Evolutionary conservation across 2,329 filamentous ascomycete genomes (phyloP).

Genomic region (Penicillium sclerotiorum): DNA sequence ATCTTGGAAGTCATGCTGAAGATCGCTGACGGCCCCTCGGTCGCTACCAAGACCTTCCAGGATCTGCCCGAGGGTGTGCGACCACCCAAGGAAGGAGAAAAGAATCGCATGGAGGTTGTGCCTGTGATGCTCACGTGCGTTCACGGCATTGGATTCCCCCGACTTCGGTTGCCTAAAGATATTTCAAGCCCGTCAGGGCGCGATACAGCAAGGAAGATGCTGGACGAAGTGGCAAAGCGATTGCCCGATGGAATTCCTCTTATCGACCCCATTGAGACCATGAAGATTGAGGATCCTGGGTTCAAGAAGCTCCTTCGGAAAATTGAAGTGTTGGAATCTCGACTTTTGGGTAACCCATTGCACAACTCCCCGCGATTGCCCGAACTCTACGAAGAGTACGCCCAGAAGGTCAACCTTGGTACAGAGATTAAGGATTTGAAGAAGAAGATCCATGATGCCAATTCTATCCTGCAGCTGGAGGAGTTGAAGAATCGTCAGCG

Average conservation of each 20-base stretch:
- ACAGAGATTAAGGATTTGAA: slow-evolving; percentile 85
- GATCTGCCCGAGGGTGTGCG: slow-evolving; percentile 66
- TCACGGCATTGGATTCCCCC: slow-evolving; percentile 79
- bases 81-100: slow-evolving; percentile 64
- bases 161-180: slow-evolving; percentile 80
- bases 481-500: slow-evolving; percentile 96
- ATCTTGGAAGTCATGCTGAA: slow-evolving; percentile 79
- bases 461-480: slow-evolving; percentile 89
- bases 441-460: slow-evolving; percentile 80
- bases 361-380: slow-evolving; percentile 86
- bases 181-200: slow-evolving; percentile 68
- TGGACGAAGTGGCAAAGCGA: slow-evolving; percentile 79
- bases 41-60: slow-evolving; percentile 60
- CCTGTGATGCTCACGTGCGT: slow-evolving; percentile 85
- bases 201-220: slow-evolving; percentile 65
- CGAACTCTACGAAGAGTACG: slow-evolving; percentile 84
- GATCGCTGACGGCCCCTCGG: slow-evolving; percentile 56
- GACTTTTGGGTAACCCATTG: slow-evolving; percentile 82
- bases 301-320: slow-evolving; percentile 92
- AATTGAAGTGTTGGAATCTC: slow-evolving; percentile 94
- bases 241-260: slow-evolving; percentile 91
- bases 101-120: slow-evolving; percentile 75
- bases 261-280: slow-evolving; percentile 92
- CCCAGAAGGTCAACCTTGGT: slow-evolving; percentile 72
- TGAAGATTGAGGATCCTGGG: slow-evolving; percentile 87